phyloP scores from a whole-genome alignment of 2,329 filamentous ascomycete species.

The Fusarium sulawesiense region DNA sequence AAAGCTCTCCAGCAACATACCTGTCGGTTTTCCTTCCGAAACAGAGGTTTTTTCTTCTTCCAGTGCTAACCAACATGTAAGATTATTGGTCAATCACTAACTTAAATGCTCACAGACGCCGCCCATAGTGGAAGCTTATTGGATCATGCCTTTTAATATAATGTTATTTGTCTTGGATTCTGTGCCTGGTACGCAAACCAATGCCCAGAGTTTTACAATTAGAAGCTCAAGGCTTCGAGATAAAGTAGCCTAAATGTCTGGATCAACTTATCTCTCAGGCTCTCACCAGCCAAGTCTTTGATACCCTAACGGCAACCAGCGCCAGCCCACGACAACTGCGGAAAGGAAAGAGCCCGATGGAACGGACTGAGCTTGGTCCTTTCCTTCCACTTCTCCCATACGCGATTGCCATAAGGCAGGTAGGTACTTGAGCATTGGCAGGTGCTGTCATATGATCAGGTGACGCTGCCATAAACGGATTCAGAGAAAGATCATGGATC shows the following conservation, averaged over 20 bases:
- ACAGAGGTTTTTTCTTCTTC: background rate
- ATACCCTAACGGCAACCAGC: background rate
- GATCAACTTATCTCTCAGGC: background rate
- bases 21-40: background rate
- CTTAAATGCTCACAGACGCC: conserved; percentile 1
- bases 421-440: background rate
- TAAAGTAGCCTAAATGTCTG: background rate
- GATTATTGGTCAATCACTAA: conserved; percentile 22
- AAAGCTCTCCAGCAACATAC: background rate
- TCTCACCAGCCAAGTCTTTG: background rate
- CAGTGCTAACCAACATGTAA: conserved; percentile 21
- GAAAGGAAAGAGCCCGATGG: background rate
- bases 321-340: background rate
- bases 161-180: conserved; percentile 6
- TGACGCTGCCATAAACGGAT: background rate
- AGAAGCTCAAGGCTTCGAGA: background rate
- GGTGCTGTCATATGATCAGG: background rate
- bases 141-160: background rate
- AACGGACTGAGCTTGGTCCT: background rate
- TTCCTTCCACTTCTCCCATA: background rate
- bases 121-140: conserved; percentile 3
- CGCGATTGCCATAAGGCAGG: background rate
- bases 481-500: background rate
- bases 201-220: background rate
- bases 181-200: background rate